Evolutionary conservation across 2,329 filamentous ascomycete species (phyloP), one percentile per base, ranked within the genome.

Genomic region (Monilinia fructicola): DNA sequence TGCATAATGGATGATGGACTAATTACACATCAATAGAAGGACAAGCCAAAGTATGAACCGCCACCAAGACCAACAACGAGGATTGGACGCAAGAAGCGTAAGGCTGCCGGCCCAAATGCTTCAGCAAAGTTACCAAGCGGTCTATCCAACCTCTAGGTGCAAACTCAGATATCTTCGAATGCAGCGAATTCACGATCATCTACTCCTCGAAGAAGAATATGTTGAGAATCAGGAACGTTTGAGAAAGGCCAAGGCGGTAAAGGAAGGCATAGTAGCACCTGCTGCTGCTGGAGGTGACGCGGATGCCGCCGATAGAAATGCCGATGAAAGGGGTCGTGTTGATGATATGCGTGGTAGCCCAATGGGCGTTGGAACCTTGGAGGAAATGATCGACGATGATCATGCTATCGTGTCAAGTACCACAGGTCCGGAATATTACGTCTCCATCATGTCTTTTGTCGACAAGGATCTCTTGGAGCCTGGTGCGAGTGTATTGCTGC

Each of bases 11-110:
- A 53, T 31, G 28, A 60, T 50, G 68, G 66, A 61, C 70, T 75
- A 59, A 74, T 64, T n/a, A 48, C 21, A 26, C 46, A 40, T 67
- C 48, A 68, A 74, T 76, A 97, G 94, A 98, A 99, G 86, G 94
- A 99, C 71, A 99, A 99, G 89, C 95, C 95, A 78, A 98, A 97
- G 90, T 99, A 99, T 84, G 95, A 99, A 81, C 95, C 95, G 71
- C 95, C 95, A 73, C 95, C 95, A 79, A 90, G 94, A 76, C 95
- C 95, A 70, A 99, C 95, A 70, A 98, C 95, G 72, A 92, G 95
- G 78, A 90, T 99, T 78, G 95, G 95, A 69, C 92, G 94, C 77
- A 97, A 96, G 90, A 99, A 99, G 91, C 94, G 93, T 86, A 97
- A 92, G 89, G 87, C 88, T 60, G 93, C 90, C 68, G 95, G 95